Evolutionary conservation across 75 land plant species (phyloP), one percentile per base, ranked within the genome.

Genomic region (Selaginella tamariscina): DNA sequence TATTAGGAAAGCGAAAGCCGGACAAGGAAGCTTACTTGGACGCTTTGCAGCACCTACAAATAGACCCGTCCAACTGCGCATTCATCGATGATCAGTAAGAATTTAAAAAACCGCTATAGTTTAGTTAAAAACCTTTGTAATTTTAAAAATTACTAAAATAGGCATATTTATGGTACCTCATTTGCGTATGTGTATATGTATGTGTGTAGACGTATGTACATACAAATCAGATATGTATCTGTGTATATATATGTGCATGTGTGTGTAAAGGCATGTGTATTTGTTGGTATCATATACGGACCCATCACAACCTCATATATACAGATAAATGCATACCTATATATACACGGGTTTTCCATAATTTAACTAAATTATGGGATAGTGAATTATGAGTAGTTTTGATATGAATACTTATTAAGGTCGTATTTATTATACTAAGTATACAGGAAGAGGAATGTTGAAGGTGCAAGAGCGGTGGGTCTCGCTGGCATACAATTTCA

Each of bases 81-180:
- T 94, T 94, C 70, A 68, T 94, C 66, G 98, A 94, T 79, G 98
- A 94, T 80, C 83, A 88, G 98, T 92, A 32, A 66, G 59, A 29
- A 32, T 39, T 33, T 20, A 11, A 18, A 2, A 1, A 30, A 31
- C 0, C 2, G 27, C n/a, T 60, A 31, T 28, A 20, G 23, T 1
- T 1, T 22, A 31, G 22, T 54, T 56, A 31, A 2, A n/a, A 31
- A 32, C 2, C 27, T 31, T 1, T n/a, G 28, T 26, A 26, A 0
- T 30, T 64, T 0, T 30, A 32, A 15, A 31, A 21, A 20, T 2
- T 11, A 31, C 26, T 71, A 27, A 64, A 20, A 27, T 23, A 18
- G 65, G 1, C 20, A 24, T 0, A 22, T 23, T 63, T 18, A 27
- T 24, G 65, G 27, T 22, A 22, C 44, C 65, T 27, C 24, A 63